Evolutionary conservation across 1,284 basidiomycete species (phyloP).

Genomic region (Dichomitus squalens): DNA sequence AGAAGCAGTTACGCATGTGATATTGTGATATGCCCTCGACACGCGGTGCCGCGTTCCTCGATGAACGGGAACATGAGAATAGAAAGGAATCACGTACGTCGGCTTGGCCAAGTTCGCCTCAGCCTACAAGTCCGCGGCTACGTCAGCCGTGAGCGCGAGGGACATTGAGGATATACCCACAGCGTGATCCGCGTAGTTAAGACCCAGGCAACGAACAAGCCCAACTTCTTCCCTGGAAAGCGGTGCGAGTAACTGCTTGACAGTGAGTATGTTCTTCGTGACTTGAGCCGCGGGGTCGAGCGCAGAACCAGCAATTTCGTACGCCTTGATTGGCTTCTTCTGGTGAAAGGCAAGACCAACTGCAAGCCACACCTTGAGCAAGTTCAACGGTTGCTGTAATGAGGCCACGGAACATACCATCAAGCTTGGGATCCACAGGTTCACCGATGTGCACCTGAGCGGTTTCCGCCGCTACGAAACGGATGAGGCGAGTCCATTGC

Average conservation of each 20-base stretch:
- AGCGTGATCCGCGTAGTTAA: constrained; percentile 83
- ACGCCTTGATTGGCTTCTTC: constrained; percentile 59
- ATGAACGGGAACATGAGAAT: neutral
- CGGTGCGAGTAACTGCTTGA: constrained; percentile 71
- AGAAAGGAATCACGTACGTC: constrained; percentile 43
- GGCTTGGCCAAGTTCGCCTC: constrained; percentile 68
- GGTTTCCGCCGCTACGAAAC: constrained; percentile 82
- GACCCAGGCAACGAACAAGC: constrained; percentile 75
- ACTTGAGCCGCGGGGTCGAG: constrained; percentile 66
- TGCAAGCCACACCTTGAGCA: constrained; percentile 32
- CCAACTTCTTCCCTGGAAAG: constrained; percentile 66
- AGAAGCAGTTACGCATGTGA: no score
- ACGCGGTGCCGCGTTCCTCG: no score
- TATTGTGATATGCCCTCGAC: no score
- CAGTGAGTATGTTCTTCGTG: constrained; percentile 63
- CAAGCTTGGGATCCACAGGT: constrained; percentile 67
- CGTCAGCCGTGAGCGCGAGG: neutral
- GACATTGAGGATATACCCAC: constrained; percentile 41
- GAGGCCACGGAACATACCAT: constrained; percentile 46
- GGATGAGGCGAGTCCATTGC: constrained; percentile 82
- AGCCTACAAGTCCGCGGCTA: constrained; percentile 41
- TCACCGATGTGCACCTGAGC: constrained; percentile 75
- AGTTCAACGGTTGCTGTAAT: no score
- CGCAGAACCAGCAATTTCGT: constrained; percentile 69
- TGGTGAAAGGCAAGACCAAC: constrained; percentile 68